Conservation (phyloP, 192 early-diverging fungal genomes). For the Umbelopsis sp. region DNA sequence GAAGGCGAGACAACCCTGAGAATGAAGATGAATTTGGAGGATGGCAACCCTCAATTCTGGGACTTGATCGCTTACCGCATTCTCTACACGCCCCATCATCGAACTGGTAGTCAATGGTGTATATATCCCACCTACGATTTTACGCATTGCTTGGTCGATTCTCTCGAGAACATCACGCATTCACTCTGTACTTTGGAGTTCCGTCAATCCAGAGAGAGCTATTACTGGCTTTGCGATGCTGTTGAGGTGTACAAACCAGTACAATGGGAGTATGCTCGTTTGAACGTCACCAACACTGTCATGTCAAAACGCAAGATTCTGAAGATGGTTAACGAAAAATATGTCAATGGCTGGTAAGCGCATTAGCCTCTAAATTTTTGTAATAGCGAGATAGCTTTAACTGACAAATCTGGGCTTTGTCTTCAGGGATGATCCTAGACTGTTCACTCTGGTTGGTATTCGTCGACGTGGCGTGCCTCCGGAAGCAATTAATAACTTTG, state of each 20-base stretch:
- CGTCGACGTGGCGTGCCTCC: slow-evolving; percentile 97
- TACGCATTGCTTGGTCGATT: slow-evolving; percentile 98
- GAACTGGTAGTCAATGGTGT: slow-evolving; percentile 94
- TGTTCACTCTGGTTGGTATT: slow-evolving; percentile 95
- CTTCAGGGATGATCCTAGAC: slow-evolving; percentile 87
- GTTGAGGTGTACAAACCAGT: slow-evolving; percentile 99
- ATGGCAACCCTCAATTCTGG: slow-evolving; percentile 99
- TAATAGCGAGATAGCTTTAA: neutral
- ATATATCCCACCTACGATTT: slow-evolving; percentile 99
- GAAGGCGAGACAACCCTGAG: slow-evolving; percentile 91
- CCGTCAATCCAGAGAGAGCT: slow-evolving; percentile 87
- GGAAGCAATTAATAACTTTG: slow-evolving; percentile 97
- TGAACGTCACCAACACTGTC: slow-evolving; percentile 92
- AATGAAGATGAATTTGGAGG: slow-evolving; percentile 99
- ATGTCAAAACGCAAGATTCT: slow-evolving; percentile 98
- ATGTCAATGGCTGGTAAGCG: slow-evolving; percentile 74
- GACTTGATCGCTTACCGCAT: slow-evolving; percentile 98
- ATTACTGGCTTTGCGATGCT: slow-evolving; percentile 99
- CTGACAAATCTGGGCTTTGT: neutral
- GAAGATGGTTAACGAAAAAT: slow-evolving; percentile 79
- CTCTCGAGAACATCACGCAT: slow-evolving; percentile 99
- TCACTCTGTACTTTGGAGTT: slow-evolving; percentile 99
- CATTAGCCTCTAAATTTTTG: neutral
- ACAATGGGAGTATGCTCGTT: slow-evolving; percentile 98
- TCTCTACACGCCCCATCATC: slow-evolving; percentile 86